phyloP scores from a whole-genome alignment of 1,139 yeast genomes.

The Taiozyma onychis region DNA sequence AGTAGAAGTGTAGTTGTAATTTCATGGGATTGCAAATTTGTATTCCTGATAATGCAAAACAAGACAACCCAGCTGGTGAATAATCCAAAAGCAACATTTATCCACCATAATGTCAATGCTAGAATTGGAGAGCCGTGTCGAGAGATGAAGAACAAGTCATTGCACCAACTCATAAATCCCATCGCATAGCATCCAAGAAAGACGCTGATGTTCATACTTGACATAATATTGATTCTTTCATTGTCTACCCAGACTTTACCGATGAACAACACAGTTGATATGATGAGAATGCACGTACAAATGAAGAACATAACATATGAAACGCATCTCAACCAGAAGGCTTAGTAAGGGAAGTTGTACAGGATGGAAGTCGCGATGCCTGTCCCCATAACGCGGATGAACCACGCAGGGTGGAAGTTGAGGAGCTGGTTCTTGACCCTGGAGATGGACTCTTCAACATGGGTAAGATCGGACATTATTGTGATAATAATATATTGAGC shows the following conservation, averaged over 20 bases:
- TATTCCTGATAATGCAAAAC: constrained; percentile 39
- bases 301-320: constrained; percentile 56
- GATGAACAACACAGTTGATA: constrained; percentile 34
- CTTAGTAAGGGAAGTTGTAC: constrained; percentile 58
- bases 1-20: constrained; percentile 35
- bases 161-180: constrained; percentile 67
- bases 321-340: constrained; percentile 52
- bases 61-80: constrained; percentile 52
- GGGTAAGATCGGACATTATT: neutral
- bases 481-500: neutral
- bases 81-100: constrained; percentile 46
- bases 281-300: constrained; percentile 42
- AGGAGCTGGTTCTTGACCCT: neutral
- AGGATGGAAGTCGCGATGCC: constrained; percentile 64
- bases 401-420: constrained; percentile 52
- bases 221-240: constrained; percentile 29
- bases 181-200: constrained; percentile 76
- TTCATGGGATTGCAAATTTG: constrained; percentile 23
- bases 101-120: constrained; percentile 65
- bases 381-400: constrained; percentile 77
- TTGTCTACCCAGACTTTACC: constrained; percentile 36
- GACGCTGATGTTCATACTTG: constrained; percentile 45
- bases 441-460: neutral
- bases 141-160: constrained; percentile 34
- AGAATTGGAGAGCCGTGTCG: constrained; percentile 35